These are phyloP conservation scores for Zygotorulaspora florentina DNA, from an alignment of 805 yeast genomes.

Conservation along the genomic window DNA sequence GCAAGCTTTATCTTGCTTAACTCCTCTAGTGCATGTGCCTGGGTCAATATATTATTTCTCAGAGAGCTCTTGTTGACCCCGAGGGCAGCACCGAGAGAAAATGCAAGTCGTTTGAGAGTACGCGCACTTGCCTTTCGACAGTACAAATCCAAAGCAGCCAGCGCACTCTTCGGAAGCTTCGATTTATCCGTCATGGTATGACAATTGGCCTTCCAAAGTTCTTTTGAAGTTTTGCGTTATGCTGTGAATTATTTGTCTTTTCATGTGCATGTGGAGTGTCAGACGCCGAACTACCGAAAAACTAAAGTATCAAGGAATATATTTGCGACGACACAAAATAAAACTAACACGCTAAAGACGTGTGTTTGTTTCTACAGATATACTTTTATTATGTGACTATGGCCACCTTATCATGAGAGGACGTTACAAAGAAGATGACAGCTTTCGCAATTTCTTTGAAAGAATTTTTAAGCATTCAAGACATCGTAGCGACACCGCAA, in stretches of 20 bases:
- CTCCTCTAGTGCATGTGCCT: conserved; percentile 13
- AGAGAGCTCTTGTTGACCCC: conserved; percentile 21
- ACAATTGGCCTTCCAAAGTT: not conserved
- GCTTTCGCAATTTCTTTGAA: not conserved
- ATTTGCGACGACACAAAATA: conserved; percentile 1
- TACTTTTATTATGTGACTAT: too few species aligned
- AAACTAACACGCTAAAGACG: not conserved
- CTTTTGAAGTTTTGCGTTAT: not conserved
- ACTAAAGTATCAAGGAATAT: not conserved
- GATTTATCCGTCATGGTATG: not conserved
- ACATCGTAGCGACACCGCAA: not conserved
- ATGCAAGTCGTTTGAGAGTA: conserved; percentile 20
- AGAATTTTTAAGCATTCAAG: not conserved
- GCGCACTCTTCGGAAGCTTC: conserved; percentile 4
- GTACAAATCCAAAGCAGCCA: conserved; percentile 13
- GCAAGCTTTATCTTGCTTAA: conserved; percentile 7
- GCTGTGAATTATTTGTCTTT: not conserved
- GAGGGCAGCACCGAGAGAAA: conserved; percentile 20
- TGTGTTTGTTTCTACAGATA: too few species aligned
- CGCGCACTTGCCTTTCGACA: conserved; percentile 16
- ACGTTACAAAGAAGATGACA: not conserved
- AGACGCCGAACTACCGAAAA: too few species aligned
- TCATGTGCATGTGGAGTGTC: not conserved
- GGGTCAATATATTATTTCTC: conserved; percentile 15
- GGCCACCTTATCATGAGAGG: not conserved